A percentile compares a stretch with the other conserved stretches of the same genome.
These are phyloP conservation scores for Mycosphaerella sp. DNA, from an alignment of 2,329 filamentous ascomycete genomes.

Conservation along the genomic window DNA sequence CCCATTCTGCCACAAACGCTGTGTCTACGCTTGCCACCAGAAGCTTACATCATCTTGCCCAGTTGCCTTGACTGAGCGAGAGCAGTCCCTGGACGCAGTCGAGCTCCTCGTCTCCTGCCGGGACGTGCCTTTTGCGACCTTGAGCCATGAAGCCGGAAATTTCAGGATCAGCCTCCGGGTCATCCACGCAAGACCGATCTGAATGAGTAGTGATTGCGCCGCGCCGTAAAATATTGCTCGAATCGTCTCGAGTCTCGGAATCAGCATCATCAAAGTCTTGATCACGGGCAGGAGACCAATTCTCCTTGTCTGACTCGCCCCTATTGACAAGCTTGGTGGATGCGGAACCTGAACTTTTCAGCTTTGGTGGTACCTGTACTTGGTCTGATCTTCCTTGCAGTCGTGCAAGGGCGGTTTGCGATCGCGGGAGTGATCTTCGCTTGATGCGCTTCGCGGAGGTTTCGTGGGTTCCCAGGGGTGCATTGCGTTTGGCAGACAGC, in stretches of 20 bases:
- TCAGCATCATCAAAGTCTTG: slow-evolving; percentile 1
- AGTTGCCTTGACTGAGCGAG: slow-evolving; percentile 86
- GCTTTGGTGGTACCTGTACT: slow-evolving; percentile 13
- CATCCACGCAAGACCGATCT: slow-evolving; percentile 29
- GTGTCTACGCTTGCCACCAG: not conserved
- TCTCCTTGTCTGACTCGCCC: slow-evolving; percentile 90
- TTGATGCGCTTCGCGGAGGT: slow-evolving; percentile 32
- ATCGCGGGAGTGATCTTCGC: slow-evolving; percentile 29
- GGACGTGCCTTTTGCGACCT: slow-evolving; percentile 37
- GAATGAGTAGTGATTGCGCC: not conserved
- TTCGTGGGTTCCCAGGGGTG: slow-evolving; percentile 28
- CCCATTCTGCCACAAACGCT: not conserved
- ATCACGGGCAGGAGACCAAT: slow-evolving; percentile 60
- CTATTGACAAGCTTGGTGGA: slow-evolving; percentile 45
- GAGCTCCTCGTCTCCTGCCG: slow-evolving; percentile 56
- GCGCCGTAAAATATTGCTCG: not conserved
- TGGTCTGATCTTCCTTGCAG: slow-evolving; percentile 21
- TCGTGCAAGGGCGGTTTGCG: slow-evolving; percentile 31
- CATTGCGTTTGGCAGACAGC: slow-evolving; percentile 63
- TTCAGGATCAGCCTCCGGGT: slow-evolving; percentile 53
- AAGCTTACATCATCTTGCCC: slow-evolving; percentile 39
- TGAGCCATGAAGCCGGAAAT: slow-evolving; percentile 68
- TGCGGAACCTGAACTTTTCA: slow-evolving; percentile 30
- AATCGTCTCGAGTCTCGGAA: not conserved
- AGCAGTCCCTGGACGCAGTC: slow-evolving; percentile 86